These are phyloP conservation scores for Medicago truncatula DNA, from an alignment of 306 rosid species.

Conservation along the genomic window DNA sequence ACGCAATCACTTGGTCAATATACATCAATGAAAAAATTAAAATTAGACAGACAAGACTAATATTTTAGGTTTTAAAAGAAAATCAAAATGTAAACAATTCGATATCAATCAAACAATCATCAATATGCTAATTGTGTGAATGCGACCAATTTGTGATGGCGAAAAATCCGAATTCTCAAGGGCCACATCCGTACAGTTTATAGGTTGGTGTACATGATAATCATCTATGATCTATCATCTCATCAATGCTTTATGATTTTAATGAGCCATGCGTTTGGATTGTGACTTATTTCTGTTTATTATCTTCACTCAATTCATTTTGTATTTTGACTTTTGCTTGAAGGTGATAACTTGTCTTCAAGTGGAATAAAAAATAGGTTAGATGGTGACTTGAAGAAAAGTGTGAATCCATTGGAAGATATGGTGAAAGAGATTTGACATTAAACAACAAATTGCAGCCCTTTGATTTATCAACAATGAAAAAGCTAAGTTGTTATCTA, in stretches of 20 bases:
- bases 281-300: slow-evolving; percentile 45
- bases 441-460: slow-evolving; percentile 44
- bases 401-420: slow-evolving; percentile 65
- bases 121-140: too few relatives aligned
- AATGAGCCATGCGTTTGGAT: slow-evolving; percentile 41
- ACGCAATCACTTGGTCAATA: too few relatives aligned
- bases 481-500: background rate
- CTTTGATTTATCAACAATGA: slow-evolving; percentile 5
- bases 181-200: slow-evolving; percentile 40
- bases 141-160: background rate
- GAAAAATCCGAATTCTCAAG: too few relatives aligned
- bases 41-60: too few relatives aligned
- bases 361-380: slow-evolving; percentile 58
- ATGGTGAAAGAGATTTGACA: slow-evolving; percentile 78
- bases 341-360: slow-evolving; percentile 59
- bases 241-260: slow-evolving; percentile 51
- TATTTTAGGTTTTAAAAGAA: too few relatives aligned
- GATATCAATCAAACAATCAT: background rate
- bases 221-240: slow-evolving; percentile 43
- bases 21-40: too few relatives aligned
- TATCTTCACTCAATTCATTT: slow-evolving; percentile 45
- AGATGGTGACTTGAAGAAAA: slow-evolving; percentile 66
- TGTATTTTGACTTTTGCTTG: slow-evolving; percentile 58
- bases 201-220: slow-evolving; percentile 51
- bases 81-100: too few relatives aligned